Conservation (phyloP, 1,139 yeast species). For the Spathaspora sp. region DNA sequence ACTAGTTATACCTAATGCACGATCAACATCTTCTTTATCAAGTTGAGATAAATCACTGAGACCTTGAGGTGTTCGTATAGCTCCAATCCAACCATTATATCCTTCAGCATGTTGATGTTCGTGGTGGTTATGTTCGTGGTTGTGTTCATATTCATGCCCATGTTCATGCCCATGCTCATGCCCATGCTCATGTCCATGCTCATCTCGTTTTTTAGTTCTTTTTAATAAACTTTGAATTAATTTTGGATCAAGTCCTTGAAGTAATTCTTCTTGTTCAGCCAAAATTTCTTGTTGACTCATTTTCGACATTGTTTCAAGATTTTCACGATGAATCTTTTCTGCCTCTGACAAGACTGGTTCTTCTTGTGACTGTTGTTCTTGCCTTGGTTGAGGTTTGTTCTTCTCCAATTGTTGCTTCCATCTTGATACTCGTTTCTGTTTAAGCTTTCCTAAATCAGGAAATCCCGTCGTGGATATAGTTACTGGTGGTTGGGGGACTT, state of each 20-base stretch:
- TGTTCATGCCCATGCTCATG: too few relatives aligned
- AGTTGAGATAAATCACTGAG: slow-evolving; percentile 32
- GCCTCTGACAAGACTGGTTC: slow-evolving; percentile 40
- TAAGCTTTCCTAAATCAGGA: slow-evolving; percentile 35
- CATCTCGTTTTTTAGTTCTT: slow-evolving; percentile 35
- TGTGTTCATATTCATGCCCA: too few relatives aligned
- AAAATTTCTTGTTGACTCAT: slow-evolving; percentile 71
- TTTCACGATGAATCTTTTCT: slow-evolving; percentile 76
- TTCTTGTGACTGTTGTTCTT: slow-evolving; percentile 3
- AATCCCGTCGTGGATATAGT: slow-evolving; percentile 32
- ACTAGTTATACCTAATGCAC: slow-evolving; percentile 33
- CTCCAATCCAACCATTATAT: slow-evolving; percentile 75
- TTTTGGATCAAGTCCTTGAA: slow-evolving; percentile 66
- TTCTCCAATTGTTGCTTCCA: slow-evolving; percentile 3
- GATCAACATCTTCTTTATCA: slow-evolving; percentile 38
- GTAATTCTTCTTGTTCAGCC: slow-evolving; percentile 64
- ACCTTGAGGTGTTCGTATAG: slow-evolving; percentile 43
- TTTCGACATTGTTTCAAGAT: slow-evolving; percentile 55
- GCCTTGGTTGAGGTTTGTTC: background rate
- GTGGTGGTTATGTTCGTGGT: slow-evolving; percentile 16
- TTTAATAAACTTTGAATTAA: slow-evolving; percentile 57
- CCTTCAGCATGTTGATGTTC: slow-evolving; percentile 60
- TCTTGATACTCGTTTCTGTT: slow-evolving; percentile 16
- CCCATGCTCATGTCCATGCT: too few relatives aligned
- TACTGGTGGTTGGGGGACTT: slow-evolving; percentile 27